Conservation (phyloP, 805 yeast species). For the Lipomyces orientalis region DNA sequence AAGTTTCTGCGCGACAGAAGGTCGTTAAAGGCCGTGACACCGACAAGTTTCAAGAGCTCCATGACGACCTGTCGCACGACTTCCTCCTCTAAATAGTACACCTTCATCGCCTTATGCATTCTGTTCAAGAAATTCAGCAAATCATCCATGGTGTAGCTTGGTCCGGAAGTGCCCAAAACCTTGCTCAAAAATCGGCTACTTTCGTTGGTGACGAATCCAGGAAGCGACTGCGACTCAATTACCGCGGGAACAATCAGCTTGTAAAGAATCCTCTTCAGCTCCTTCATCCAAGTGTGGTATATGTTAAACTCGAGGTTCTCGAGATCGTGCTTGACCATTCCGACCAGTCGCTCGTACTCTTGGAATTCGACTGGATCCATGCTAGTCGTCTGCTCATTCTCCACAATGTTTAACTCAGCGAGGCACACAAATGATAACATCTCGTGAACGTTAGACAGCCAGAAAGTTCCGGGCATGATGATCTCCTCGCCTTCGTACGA, state of each 20-base stretch:
- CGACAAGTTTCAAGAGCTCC: conserved; percentile 83
- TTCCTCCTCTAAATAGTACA: conserved; percentile 82
- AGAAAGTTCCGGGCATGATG: conserved; percentile 91
- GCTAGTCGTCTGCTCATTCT: conserved; percentile 78
- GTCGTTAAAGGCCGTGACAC: conserved; percentile 93
- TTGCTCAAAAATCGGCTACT: conserved; percentile 79
- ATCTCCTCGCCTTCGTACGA: conserved; percentile 83
- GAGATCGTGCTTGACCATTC: conserved; percentile 90
- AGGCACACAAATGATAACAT: conserved; percentile 90
- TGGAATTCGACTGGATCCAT: conserved; percentile 90
- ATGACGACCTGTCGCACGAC: conserved; percentile 83
- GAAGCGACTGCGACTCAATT: conserved; percentile 90
- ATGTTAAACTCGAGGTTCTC: conserved; percentile 91
- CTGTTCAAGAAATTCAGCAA: conserved; percentile 85
- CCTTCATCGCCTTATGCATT: conserved; percentile 91
- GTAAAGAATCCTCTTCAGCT: conserved; percentile 86
- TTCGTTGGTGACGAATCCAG: conserved; percentile 93
- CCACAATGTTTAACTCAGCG: conserved; percentile 90
- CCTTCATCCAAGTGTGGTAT: conserved; percentile 96
- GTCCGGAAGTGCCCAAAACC: conserved; percentile 65
- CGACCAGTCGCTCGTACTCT: conserved; percentile 85
- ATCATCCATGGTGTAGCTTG: conserved; percentile 90
- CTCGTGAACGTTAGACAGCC: conserved; percentile 97
- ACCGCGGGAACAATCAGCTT: conserved; percentile 95
- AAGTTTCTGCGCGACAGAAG: conserved; percentile 92